phyloP scores from a whole-genome alignment of 2,329 filamentous ascomycete species.

The Talaromyces sp. region DNA sequence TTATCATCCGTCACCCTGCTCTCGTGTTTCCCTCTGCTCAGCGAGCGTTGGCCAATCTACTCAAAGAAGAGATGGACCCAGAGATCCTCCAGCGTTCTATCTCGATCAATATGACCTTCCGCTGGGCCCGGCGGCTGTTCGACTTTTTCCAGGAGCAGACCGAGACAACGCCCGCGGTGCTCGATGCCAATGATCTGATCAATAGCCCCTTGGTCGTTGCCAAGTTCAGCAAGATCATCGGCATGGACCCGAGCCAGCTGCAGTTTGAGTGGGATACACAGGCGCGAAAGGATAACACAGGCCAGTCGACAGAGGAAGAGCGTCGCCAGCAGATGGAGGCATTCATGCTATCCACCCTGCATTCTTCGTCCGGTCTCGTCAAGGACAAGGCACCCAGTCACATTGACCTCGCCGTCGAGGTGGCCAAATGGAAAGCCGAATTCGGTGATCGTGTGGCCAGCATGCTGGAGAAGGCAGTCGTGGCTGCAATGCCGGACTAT shows the following conservation, averaged over 20 bases:
- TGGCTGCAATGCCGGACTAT: slow-evolving; percentile 36
- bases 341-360: slow-evolving; percentile 23
- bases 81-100: slow-evolving; percentile 15
- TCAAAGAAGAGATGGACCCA: slow-evolving; percentile 14
- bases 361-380: slow-evolving; percentile 28
- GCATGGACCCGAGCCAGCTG: slow-evolving; percentile 28
- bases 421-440: slow-evolving; percentile 32
- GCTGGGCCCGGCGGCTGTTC: slow-evolving; percentile 30
- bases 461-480: slow-evolving; percentile 23
- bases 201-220: slow-evolving; percentile 25
- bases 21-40: slow-evolving; percentile 36
- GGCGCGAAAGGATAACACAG: slow-evolving; percentile 5
- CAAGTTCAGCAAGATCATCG: slow-evolving; percentile 24
- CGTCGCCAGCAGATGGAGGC: not conserved
- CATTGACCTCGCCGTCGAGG: slow-evolving; percentile 30
- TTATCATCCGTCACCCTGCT: slow-evolving; percentile 38
- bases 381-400: slow-evolving; percentile 25
- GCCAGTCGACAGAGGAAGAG: not conserved
- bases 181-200: slow-evolving; percentile 39
- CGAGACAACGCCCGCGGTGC: slow-evolving; percentile 23
- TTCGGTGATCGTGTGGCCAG: slow-evolving; percentile 26
- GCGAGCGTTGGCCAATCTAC: slow-evolving; percentile 24
- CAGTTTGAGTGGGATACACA: slow-evolving; percentile 29
- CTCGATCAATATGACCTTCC: slow-evolving; percentile 23
- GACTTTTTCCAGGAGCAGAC: slow-evolving; percentile 29